A percentile compares a stretch with the other conserved stretches of the same genome.
phyloP scores from a whole-genome alignment of 176 grass and related monocot genomes.

The Avena atlantica region DNA sequence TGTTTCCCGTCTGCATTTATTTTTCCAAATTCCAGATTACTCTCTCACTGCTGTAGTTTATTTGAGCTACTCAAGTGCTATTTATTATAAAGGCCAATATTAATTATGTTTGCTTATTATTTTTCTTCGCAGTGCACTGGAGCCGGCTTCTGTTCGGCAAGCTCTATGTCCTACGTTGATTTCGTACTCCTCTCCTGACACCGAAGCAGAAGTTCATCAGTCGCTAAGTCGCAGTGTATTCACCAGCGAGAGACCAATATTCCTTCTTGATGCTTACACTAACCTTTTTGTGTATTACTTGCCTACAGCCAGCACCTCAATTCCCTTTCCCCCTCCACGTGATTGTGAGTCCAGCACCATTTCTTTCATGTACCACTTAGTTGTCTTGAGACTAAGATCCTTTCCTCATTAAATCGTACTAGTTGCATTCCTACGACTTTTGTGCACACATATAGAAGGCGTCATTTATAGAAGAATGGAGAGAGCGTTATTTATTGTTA shows the following conservation, averaged over 20 bases:
- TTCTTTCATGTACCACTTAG: neutral
- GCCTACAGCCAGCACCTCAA: constrained; percentile 58
- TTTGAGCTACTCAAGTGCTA: constrained; percentile 12
- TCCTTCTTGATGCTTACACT: constrained; percentile 87
- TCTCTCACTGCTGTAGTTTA: constrained; percentile 5
- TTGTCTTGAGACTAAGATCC: neutral
- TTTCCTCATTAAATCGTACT: neutral
- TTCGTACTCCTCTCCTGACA: constrained; percentile 77
- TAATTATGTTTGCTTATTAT: constrained; percentile 26
- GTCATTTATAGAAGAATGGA: constrained; percentile 11
- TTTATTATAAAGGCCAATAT: constrained; percentile 27
- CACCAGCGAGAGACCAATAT: constrained; percentile 82
- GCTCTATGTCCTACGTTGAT: constrained; percentile 83
- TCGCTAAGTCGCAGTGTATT: constrained; percentile 74
- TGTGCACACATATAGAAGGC: neutral
- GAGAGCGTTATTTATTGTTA: neutral
- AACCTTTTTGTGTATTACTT: constrained; percentile 84
- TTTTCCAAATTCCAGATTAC: neutral
- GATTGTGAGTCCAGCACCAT: constrained; percentile 65
- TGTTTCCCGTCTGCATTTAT: neutral
- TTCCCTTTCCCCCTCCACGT: constrained; percentile 88
- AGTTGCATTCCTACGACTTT: neutral
- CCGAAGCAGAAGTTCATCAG: constrained; percentile 68
- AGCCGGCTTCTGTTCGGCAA: constrained; percentile 68
- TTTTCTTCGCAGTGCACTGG: constrained; percentile 69